A percentile compares a stretch with the other conserved stretches of the same genome.
phyloP scores from a whole-genome alignment of 768 basidiomycete species.

The Pleurotus tuber-regium region DNA sequence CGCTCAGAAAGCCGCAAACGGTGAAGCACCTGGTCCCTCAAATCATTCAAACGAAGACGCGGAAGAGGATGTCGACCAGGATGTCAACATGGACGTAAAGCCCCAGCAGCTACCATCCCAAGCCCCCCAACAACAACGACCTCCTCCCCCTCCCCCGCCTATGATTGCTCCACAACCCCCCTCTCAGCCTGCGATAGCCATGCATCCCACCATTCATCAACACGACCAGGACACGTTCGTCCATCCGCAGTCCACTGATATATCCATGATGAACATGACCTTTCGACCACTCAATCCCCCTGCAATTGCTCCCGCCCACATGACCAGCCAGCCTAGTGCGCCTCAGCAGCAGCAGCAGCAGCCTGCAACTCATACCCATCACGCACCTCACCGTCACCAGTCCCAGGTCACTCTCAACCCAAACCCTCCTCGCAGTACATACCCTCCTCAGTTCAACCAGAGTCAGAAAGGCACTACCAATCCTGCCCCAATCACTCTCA shows the following conservation, averaged over 20 bases:
- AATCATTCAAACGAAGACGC: slow-evolving; percentile 20
- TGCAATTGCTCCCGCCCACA: slow-evolving; percentile 19
- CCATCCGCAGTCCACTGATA: slow-evolving; percentile 19
- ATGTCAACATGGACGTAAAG: slow-evolving; percentile 29
- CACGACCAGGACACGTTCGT: slow-evolving; percentile 23
- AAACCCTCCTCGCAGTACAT: slow-evolving; percentile 20
- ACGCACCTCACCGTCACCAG: slow-evolving; percentile 14
- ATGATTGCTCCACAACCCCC: slow-evolving; percentile 18
- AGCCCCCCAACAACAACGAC: slow-evolving; percentile 11
- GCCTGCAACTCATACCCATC: slow-evolving; percentile 17
- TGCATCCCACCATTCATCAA: slow-evolving; percentile 16
- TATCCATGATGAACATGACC: slow-evolving; percentile 24
- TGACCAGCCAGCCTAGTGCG: slow-evolving; percentile 11
- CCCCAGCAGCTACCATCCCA: background rate
- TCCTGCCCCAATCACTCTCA: slow-evolving; percentile 45
- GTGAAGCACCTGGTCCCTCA: slow-evolving; percentile 15
- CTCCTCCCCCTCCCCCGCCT: slow-evolving; percentile 16
- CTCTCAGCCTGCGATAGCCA: slow-evolving; percentile 7
- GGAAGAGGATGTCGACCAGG: slow-evolving; percentile 32
- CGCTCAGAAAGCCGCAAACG: slow-evolving; percentile 58
- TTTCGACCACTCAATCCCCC: slow-evolving; percentile 18
- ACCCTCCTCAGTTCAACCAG: slow-evolving; percentile 18
- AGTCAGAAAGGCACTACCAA: slow-evolving; percentile 30
- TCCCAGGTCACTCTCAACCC: slow-evolving; percentile 12
- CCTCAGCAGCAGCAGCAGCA: slow-evolving; percentile 19